These are phyloP conservation scores for Wickerhamomyces pijperi DNA, from an alignment of 805 yeast species.

Conservation along the genomic window DNA sequence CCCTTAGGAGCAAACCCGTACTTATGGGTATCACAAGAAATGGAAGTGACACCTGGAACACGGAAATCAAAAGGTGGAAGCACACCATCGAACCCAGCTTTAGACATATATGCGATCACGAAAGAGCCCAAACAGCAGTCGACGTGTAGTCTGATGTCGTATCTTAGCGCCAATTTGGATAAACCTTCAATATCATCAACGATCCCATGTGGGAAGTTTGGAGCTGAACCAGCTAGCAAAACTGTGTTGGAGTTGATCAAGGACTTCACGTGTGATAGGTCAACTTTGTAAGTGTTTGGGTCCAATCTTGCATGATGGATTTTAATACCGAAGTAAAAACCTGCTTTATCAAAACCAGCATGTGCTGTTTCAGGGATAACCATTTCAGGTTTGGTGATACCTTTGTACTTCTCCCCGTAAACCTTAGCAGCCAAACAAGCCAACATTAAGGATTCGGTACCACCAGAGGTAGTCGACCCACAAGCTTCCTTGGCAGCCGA, in stretches of 20 bases:
- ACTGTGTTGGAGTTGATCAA: constrained; percentile 74
- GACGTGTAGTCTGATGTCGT: constrained; percentile 83
- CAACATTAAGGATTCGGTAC: constrained; percentile 83
- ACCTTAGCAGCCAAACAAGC: constrained; percentile 86
- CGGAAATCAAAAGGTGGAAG: constrained; percentile 65
- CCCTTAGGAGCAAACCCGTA: constrained; percentile 99
- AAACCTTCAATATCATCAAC: constrained; percentile 77
- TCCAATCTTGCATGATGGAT: constrained; percentile 73
- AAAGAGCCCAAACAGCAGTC: constrained; percentile 96
- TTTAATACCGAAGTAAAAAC: constrained; percentile 80
- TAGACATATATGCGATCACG: constrained; percentile 67
- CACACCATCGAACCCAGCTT: constrained; percentile 39
- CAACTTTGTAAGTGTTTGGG: constrained; percentile 55
- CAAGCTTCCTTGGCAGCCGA: constrained; percentile 80
- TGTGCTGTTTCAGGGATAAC: constrained; percentile 85
- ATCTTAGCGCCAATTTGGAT: constrained; percentile 41
- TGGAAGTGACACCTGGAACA: constrained; percentile 88
- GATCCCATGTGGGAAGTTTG: constrained; percentile 95
- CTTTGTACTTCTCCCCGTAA: constrained; percentile 45
- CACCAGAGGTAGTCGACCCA: constrained; percentile 75
- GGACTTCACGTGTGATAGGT: constrained; percentile 46
- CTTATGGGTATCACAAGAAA: constrained; percentile 98
- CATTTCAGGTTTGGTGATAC: constrained; percentile 70
- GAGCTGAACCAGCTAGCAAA: constrained; percentile 85
- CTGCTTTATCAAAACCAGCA: constrained; percentile 93